Conservation (phyloP, 1,284 basidiomycete species). For the Austroboletus novae-zelandiae region DNA sequence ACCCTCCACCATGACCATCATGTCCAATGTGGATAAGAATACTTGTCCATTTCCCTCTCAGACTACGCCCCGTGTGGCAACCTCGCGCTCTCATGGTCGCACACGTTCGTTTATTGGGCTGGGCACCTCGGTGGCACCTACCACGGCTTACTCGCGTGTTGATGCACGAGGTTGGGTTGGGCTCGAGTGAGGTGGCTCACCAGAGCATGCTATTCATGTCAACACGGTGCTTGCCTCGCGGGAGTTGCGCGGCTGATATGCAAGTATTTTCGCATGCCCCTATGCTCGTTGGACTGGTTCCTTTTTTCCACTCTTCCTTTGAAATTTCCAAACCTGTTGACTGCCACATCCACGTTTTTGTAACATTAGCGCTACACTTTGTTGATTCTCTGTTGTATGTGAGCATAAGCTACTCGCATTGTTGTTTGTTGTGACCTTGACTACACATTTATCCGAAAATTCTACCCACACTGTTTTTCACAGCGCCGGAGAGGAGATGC, state of each 20-base stretch:
- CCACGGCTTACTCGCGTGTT: constrained; percentile 78
- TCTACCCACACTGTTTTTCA: constrained; percentile 78
- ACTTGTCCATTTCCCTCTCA: constrained; percentile 58
- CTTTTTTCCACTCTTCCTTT: neutral
- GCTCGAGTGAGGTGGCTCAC: constrained; percentile 36
- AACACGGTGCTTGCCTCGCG: constrained; percentile 8
- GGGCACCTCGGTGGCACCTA: constrained; percentile 65
- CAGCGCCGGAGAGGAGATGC: constrained; percentile 72
- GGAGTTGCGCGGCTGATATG: constrained; percentile 12
- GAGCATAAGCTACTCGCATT: constrained; percentile 10
- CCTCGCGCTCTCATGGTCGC: constrained; percentile 62
- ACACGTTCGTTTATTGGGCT: constrained; percentile 71
- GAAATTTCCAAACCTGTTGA: constrained; percentile 12
- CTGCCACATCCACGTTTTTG: constrained; percentile 22
- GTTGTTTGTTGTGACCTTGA: neutral
- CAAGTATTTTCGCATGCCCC: constrained; percentile 15
- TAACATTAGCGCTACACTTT: constrained; percentile 31
- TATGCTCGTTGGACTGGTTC: constrained; percentile 20
- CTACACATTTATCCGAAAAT: constrained; percentile 49
- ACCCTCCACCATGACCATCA: constrained; percentile 73
- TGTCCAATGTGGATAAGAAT: constrained; percentile 47
- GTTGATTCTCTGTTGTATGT: constrained; percentile 7
- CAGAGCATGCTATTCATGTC: constrained; percentile 10
- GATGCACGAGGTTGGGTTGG: constrained; percentile 76
- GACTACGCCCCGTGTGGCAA: constrained; percentile 70